Evolutionary conservation across 805 yeast genomes (phyloP).

Genomic region (Starmerella floris): DNA sequence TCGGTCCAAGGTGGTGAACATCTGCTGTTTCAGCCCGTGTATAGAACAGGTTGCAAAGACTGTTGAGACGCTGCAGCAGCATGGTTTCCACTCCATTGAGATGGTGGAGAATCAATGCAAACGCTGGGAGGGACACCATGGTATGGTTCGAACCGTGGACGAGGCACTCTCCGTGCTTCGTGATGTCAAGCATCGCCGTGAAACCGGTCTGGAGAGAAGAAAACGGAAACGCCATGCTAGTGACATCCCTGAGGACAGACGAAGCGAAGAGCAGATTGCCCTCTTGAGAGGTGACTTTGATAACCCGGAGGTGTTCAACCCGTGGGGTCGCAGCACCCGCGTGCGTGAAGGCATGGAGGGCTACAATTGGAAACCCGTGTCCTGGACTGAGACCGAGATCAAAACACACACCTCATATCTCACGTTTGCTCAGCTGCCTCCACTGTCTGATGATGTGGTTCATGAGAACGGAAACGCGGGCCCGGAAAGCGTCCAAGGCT

Average conservation of each 20-base stretch:
- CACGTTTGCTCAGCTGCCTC: slow-evolving; percentile 62
- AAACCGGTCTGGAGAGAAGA: slow-evolving; percentile 34
- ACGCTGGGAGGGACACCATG: slow-evolving; percentile 80
- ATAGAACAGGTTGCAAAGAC: slow-evolving; percentile 92
- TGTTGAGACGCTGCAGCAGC: slow-evolving; percentile 51
- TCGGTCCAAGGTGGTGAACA: slow-evolving; percentile 34
- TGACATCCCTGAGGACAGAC: slow-evolving; percentile 15
- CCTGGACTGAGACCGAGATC: slow-evolving; percentile 69
- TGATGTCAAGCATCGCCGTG: slow-evolving; percentile 61
- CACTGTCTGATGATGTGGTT: slow-evolving; percentile 9
- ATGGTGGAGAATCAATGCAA: slow-evolving; percentile 82
- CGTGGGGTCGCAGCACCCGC: slow-evolving; percentile 82
- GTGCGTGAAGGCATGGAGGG: slow-evolving; percentile 75
- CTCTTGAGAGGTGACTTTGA: slow-evolving; percentile 11
- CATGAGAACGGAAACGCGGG: background rate
- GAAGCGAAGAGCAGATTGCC: slow-evolving; percentile 21
- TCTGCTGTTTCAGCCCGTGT: slow-evolving; percentile 96
- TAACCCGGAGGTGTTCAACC: slow-evolving; percentile 41
- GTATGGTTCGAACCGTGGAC: slow-evolving; percentile 66
- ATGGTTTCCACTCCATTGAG: slow-evolving; percentile 78
- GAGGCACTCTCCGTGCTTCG: slow-evolving; percentile 69
- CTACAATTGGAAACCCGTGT: slow-evolving; percentile 72
- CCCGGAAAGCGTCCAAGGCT: background rate
- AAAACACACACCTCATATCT: slow-evolving; percentile 89
- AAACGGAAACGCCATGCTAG: slow-evolving; percentile 19